Conservation (phyloP, 352 stramenopile species). For the Pythium apleroticum region DNA sequence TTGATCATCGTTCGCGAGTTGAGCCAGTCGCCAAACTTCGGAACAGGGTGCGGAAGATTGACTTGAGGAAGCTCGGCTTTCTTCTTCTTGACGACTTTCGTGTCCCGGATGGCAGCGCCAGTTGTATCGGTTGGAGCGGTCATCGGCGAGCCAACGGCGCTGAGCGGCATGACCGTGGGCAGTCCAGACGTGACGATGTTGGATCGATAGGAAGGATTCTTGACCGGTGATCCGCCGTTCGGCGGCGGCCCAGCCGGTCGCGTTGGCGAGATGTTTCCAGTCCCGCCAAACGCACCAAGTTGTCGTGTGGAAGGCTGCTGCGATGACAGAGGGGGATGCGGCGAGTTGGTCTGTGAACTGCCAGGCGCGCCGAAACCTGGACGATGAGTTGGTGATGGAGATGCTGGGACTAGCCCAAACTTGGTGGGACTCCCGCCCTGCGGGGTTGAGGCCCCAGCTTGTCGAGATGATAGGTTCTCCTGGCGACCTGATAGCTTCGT, state of each 20-base stretch:
- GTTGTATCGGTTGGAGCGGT: constrained; percentile 7
- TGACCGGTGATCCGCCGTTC: constrained; percentile 24
- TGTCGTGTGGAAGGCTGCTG: constrained; percentile 30
- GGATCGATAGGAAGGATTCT: constrained; percentile 50
- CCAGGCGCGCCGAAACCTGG: not conserved
- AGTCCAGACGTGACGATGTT: constrained; percentile 43
- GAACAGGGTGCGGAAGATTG: constrained; percentile 72
- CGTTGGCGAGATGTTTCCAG: constrained; percentile 42
- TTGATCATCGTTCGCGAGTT: constrained; percentile 91
- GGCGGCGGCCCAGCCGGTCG: constrained; percentile 32
- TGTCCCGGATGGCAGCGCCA: constrained; percentile 56
- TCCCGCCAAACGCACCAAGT: not conserved
- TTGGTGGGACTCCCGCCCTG: constrained; percentile 2
- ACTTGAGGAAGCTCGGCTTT: constrained; percentile 69
- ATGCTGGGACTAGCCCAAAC: not conserved
- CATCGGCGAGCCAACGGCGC: constrained; percentile 1
- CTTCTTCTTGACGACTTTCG: constrained; percentile 83
- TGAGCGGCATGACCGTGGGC: constrained; percentile 43
- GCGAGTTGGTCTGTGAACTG: constrained; percentile 3
- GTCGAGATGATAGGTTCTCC: not conserved
- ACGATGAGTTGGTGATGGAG: constrained; percentile 7
- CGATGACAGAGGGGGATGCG: constrained; percentile 16
- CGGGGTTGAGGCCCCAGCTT: not conserved
- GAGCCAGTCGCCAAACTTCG: constrained; percentile 84
- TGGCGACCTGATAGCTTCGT: not conserved